These are phyloP conservation scores for Prunus mongolica DNA, from an alignment of 306 rosid species.

Conservation along the genomic window DNA sequence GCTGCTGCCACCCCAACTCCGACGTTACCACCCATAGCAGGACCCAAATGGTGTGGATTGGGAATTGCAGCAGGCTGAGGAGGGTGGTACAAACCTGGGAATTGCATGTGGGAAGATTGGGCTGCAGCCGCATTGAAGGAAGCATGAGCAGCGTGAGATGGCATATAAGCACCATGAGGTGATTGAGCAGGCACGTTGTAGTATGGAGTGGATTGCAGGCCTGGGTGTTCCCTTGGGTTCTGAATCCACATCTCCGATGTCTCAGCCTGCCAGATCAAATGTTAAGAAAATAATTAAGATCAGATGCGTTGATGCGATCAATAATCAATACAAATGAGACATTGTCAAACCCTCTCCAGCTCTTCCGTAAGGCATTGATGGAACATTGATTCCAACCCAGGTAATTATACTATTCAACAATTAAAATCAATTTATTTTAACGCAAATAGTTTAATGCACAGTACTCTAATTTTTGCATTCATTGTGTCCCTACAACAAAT, in stretches of 20 bases:
- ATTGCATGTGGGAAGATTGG: conserved; percentile 98
- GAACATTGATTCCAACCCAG: background rate
- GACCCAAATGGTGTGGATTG: conserved; percentile 81
- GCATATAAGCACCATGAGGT: conserved; percentile 79
- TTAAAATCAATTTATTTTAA: background rate
- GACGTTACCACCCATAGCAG: conserved; percentile 73
- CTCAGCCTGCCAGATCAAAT: conserved; percentile 60
- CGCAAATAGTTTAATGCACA: background rate
- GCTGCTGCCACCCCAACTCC: conserved; percentile 86
- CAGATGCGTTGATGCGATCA: background rate
- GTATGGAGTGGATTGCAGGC: conserved; percentile 79
- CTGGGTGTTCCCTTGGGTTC: conserved; percentile 85
- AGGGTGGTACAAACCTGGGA: conserved; percentile 89
- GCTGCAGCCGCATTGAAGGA: conserved; percentile 83
- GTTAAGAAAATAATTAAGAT: background rate
- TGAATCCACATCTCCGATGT: conserved; percentile 97
- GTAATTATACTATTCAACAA: background rate
- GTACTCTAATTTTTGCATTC: background rate
- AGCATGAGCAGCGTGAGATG: conserved; percentile 74
- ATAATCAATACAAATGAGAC: background rate
- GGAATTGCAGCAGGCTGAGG: conserved; percentile 70
- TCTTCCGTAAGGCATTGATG: background rate
- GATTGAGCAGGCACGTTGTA: conserved; percentile 89
- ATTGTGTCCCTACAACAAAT: background rate
- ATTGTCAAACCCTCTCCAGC: background rate